Conservation (phyloP, 2,329 filamentous ascomycete species). For the Talaromyces rugulosus region DNA sequence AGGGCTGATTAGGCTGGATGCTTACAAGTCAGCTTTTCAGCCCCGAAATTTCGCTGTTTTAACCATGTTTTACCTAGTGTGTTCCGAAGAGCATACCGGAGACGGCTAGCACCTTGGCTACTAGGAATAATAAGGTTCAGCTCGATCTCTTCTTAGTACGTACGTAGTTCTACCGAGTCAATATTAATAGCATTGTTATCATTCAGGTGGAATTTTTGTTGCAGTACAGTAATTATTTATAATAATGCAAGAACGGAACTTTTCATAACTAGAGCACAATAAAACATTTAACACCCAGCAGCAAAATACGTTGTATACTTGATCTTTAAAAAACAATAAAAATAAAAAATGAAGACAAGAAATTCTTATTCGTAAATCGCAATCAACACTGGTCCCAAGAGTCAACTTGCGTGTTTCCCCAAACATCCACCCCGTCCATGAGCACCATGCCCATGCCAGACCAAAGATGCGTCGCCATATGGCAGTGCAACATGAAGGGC, state of each 20-base stretch:
- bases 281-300: neutral
- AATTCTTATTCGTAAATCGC: neutral
- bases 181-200: no score
- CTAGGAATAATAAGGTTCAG: no score
- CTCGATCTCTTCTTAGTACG: no score
- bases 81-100: neutral
- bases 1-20: neutral
- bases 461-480: constrained; percentile 51
- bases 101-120: neutral
- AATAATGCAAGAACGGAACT: neutral
- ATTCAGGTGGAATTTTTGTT: no score
- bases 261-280: neutral
- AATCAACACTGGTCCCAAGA: constrained; percentile 12
- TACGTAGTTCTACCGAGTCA: no score
- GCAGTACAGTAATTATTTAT: no score
- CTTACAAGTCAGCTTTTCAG: neutral
- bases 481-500: constrained; percentile 54
- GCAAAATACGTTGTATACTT: neutral
- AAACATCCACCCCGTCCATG: constrained; percentile 36
- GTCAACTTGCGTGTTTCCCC: constrained; percentile 24
- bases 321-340: neutral
- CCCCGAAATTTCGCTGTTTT: neutral
- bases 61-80: neutral
- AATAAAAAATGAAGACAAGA: neutral
- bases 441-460: constrained; percentile 56